These are phyloP conservation scores for Silene latifolia DNA, from an alignment of 148 eudicot genomes.

Conservation along the genomic window DNA sequence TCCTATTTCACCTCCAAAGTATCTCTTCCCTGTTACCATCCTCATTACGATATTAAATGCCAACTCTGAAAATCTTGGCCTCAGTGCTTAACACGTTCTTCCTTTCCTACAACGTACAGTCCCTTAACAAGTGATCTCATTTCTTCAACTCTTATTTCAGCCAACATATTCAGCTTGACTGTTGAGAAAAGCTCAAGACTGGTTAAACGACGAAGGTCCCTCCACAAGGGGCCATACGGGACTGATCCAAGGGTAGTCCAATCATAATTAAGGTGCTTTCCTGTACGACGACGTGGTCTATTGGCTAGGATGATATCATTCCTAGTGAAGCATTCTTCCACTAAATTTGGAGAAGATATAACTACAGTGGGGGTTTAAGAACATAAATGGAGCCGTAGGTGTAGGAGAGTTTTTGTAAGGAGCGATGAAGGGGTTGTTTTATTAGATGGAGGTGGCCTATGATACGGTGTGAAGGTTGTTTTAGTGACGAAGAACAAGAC, in stretches of 20 bases:
- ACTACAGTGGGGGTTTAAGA: conserved; percentile 16
- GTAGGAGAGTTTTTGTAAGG: conserved; percentile 14
- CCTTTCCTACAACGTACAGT: conserved; percentile 6
- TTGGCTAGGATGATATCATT: conserved; percentile 29
- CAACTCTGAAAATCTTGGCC: conserved; percentile 28
- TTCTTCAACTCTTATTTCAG: conserved; percentile 31
- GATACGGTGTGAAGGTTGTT: conserved; percentile 21
- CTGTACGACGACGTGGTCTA: conserved; percentile 22
- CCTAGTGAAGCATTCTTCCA: conserved; percentile 32
- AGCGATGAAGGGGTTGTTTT: conserved; percentile 27
- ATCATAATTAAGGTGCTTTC: conserved; percentile 24
- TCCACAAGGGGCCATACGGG: conserved; percentile 32
- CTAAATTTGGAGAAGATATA: conserved; percentile 25
- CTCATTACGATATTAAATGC: conserved; percentile 34
- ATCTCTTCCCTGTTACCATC: conserved; percentile 40
- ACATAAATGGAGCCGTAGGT: conserved; percentile 21
- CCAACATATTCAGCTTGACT: not conserved
- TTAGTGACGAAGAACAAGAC: not conserved
- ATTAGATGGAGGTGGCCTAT: conserved; percentile 31
- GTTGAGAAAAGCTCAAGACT: conserved; percentile 22
- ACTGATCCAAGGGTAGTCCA: conserved; percentile 19
- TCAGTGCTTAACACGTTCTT: conserved; percentile 17
- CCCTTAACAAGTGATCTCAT: conserved; percentile 22
- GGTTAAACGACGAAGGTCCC: conserved; percentile 27
- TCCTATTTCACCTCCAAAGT: conserved; percentile 19